phyloP scores from a whole-genome alignment of 257 asterid species.

The Primulina tabacum region DNA sequence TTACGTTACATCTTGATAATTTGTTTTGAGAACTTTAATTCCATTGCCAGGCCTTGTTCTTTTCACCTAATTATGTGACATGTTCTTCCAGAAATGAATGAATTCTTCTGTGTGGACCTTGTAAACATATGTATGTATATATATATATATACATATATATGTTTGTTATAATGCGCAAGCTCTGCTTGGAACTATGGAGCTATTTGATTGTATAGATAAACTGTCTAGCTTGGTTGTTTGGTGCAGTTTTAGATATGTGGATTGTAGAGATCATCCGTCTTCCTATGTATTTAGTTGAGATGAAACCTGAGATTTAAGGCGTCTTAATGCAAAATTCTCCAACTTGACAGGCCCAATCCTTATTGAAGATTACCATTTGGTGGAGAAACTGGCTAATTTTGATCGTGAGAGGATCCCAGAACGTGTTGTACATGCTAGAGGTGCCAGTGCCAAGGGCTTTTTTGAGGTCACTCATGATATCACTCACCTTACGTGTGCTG shows the following conservation, averaged over 20 bases:
- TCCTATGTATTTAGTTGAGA: not conserved
- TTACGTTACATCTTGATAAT: too few relatives aligned
- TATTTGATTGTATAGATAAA: not conserved
- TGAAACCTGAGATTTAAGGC: constrained; percentile 16
- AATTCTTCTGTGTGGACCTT: constrained; percentile 1
- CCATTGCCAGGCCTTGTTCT: not conserved
- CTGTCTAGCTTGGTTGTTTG: not conserved
- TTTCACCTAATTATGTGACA: not conserved
- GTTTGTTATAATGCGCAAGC: not conserved
- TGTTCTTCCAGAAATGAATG: not conserved
- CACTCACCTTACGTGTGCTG: constrained; percentile 85
- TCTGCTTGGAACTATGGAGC: not conserved
- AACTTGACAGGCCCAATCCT: constrained; percentile 71
- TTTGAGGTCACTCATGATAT: constrained; percentile 95
- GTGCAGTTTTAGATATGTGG: not conserved
- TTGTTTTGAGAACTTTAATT: too few relatives aligned
- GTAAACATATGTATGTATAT: not conserved
- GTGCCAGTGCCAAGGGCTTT: constrained; percentile 98
- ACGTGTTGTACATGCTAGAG: constrained; percentile 93
- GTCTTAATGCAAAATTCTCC: constrained; percentile 11
- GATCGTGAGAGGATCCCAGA: constrained; percentile 96
- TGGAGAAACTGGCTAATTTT: constrained; percentile 85
- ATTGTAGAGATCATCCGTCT: not conserved
- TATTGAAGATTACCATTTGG: constrained; percentile 88
- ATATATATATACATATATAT: too few relatives aligned